A percentile compares a stretch with the other conserved stretches of the same genome.
Conservation (phyloP, 2,329 filamentous ascomycete genomes). For the Colletotrichum trifolii region DNA sequence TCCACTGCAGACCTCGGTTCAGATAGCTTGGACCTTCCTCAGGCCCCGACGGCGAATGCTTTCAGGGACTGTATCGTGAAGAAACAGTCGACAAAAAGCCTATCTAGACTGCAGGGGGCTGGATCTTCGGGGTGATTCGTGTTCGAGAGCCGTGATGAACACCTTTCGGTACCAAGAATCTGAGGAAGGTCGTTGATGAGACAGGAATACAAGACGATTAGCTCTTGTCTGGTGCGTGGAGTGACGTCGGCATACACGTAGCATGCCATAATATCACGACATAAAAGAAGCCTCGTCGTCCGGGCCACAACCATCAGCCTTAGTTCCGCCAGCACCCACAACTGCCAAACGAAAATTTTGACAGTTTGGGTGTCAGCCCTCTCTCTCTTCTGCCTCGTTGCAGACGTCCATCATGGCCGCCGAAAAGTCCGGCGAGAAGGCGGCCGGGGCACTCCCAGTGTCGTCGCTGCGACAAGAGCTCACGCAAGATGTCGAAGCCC, state of each 20-base stretch:
- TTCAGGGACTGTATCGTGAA: constrained; percentile 15
- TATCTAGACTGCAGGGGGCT: constrained; percentile 20
- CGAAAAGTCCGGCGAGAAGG: constrained; percentile 12
- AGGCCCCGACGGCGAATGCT: not conserved
- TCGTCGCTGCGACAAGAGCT: not conserved
- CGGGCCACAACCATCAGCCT: too few relatives aligned
- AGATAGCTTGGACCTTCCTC: constrained; percentile 36
- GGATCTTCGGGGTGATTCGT: not conserved
- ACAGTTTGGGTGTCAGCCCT: not conserved
- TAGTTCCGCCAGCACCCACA: too few relatives aligned
- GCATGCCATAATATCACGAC: not conserved
- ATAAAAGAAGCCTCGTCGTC: constrained; percentile 3
- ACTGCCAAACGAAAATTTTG: too few relatives aligned
- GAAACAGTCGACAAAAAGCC: constrained; percentile 17
- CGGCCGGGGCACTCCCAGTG: not conserved
- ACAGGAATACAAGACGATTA: not conserved
- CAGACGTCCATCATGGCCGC: constrained; percentile 10
- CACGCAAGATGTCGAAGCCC: constrained; percentile 8
- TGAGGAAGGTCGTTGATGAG: constrained; percentile 23
- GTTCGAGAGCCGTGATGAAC: not conserved
- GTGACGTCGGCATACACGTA: too few relatives aligned
- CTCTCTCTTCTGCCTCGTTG: not conserved
- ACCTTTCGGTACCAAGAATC: not conserved
- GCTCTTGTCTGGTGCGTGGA: too few relatives aligned
- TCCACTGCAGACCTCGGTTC: constrained; percentile 1